phyloP scores from a whole-genome alignment of 179 eudicot species.

The Spergularia azorica region DNA sequence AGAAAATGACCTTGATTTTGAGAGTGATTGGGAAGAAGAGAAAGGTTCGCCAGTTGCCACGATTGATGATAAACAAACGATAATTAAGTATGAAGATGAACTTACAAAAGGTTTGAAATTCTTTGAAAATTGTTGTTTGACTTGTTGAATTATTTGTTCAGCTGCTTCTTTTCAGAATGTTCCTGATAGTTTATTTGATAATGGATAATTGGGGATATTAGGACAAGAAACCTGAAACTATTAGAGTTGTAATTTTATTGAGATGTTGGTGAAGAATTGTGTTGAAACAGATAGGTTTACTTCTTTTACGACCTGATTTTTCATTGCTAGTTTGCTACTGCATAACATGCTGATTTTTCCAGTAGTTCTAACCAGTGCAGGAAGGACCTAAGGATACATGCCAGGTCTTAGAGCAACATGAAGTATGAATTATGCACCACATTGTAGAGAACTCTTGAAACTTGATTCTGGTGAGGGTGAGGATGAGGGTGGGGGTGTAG shows the following conservation, averaged over 20 bases:
- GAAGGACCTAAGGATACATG: too few species aligned
- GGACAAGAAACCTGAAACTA: too few species aligned
- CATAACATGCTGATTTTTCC: too few species aligned
- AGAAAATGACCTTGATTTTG: constrained; percentile 74
- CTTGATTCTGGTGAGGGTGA: too few species aligned
- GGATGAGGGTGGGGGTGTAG: too few species aligned
- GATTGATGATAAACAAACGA: constrained; percentile 25
- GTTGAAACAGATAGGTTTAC: too few species aligned
- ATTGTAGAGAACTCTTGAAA: too few species aligned
- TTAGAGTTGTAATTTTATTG: background rate
- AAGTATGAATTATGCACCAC: too few species aligned
- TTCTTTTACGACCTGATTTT: too few species aligned
- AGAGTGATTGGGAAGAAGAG: constrained; percentile 75
- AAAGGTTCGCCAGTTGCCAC: constrained; percentile 31
- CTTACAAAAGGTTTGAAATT: constrained; percentile 48
- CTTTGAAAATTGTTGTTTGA: background rate
- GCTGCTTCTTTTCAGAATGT: background rate
- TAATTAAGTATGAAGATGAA: constrained; percentile 48
- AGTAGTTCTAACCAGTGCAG: too few species aligned
- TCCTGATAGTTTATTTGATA: background rate
- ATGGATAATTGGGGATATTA: background rate
- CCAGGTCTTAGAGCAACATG: too few species aligned
- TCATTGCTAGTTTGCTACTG: too few species aligned
- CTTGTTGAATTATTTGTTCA: background rate
- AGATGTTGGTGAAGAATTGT: background rate